These are phyloP conservation scores for Serendipita sp. DNA, from an alignment of 768 basidiomycete species.

Conservation along the genomic window DNA sequence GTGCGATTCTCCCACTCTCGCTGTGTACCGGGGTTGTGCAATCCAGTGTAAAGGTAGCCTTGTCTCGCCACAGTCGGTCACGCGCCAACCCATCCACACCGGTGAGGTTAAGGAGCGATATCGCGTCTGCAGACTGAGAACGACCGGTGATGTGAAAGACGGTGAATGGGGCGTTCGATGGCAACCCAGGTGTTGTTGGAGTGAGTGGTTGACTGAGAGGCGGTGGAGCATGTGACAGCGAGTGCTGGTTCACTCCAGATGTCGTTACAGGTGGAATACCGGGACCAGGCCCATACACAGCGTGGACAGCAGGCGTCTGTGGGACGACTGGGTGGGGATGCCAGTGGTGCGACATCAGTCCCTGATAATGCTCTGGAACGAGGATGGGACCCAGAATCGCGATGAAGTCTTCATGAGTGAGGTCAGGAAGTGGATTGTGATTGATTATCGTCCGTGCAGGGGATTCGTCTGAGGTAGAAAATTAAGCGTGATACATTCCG, in stretches of 20 bases:
- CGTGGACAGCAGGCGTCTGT: conserved; percentile 21
- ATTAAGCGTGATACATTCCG: conserved; percentile 10
- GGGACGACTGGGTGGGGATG: conserved; percentile 16
- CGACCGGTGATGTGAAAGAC: conserved; percentile 81
- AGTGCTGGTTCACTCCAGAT: conserved; percentile 21
- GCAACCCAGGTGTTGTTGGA: conserved; percentile 25
- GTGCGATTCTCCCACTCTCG: background rate
- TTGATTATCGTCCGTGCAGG: conserved; percentile 59
- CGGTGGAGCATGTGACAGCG: conserved; percentile 22
- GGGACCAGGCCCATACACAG: conserved; percentile 16
- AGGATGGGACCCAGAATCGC: conserved; percentile 64
- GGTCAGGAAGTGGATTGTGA: conserved; percentile 75
- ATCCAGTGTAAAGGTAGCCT: conserved; percentile 62
- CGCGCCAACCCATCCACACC: conserved; percentile 70
- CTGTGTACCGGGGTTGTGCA: background rate
- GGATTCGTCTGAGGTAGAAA: conserved; percentile 31
- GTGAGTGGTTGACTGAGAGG: conserved; percentile 25
- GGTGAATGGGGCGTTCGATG: conserved; percentile 47
- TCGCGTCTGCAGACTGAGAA: conserved; percentile 42
- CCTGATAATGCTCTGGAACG: conserved; percentile 62
- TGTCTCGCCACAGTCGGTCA: conserved; percentile 69
- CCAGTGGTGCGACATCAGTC: conserved; percentile 19
- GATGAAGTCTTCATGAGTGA: conserved; percentile 78
- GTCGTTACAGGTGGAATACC: background rate
- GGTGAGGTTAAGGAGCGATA: conserved; percentile 57